Percentiles rank a stretch among this genome's conserved stretches.
These are phyloP conservation scores for Pseudopithomyces maydicus DNA, from an alignment of 2,329 filamentous ascomycete species.

Conservation along the genomic window DNA sequence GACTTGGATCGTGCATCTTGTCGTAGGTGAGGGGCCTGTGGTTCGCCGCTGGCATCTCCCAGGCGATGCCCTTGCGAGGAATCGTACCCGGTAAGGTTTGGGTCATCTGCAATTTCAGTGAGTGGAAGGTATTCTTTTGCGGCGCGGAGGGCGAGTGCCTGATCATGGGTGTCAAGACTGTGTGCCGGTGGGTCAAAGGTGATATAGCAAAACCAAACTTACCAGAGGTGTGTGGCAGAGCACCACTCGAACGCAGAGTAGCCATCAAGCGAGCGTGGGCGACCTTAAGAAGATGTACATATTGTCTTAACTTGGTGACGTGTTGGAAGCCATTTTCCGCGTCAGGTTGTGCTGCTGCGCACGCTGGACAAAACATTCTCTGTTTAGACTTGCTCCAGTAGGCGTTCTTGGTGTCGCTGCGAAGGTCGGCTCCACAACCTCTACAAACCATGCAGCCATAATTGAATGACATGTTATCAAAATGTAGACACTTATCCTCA, in stretches of 20 bases:
- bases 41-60: slow-evolving; percentile 52
- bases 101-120: slow-evolving; percentile 63
- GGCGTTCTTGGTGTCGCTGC: slow-evolving; percentile 70
- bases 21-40: slow-evolving; percentile 60
- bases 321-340: slow-evolving; percentile 68
- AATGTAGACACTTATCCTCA: slow-evolving; percentile 87
- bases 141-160: slow-evolving; percentile 34
- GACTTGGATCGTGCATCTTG: slow-evolving; percentile 76
- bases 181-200: slow-evolving; percentile 22
- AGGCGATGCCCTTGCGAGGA: slow-evolving; percentile 67
- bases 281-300: slow-evolving; percentile 89
- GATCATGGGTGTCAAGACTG: slow-evolving; percentile 37
- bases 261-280: slow-evolving; percentile 87
- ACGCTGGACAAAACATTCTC: slow-evolving; percentile 73
- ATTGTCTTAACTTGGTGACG: slow-evolving; percentile 88
- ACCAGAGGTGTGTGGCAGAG: slow-evolving; percentile 74
- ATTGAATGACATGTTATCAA: slow-evolving; percentile 81
- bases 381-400: slow-evolving; percentile 71
- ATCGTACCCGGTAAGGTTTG: slow-evolving; percentile 69
- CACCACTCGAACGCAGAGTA: slow-evolving; percentile 82
- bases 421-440: slow-evolving; percentile 76
- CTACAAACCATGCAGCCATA: slow-evolving; percentile 73
- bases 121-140: slow-evolving; percentile 35
- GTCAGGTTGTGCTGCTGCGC: slow-evolving; percentile 64
- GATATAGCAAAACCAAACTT: slow-evolving; percentile 33